Base-by-base conservation (phyloP, 73 alveolate genomes). In the Halteria grandinella region DNA sequence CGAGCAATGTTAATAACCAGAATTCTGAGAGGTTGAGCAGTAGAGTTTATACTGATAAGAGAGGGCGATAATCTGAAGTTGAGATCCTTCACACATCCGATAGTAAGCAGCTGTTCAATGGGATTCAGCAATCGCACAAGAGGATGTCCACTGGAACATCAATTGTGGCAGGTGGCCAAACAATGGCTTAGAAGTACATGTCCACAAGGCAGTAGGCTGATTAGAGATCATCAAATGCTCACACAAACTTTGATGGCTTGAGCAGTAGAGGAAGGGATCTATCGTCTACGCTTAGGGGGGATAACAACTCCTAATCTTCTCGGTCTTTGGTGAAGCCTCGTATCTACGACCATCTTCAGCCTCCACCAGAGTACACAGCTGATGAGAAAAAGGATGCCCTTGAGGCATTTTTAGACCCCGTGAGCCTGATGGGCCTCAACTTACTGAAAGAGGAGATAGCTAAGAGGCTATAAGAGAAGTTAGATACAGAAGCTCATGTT, bases 311-410 rank as follows among this genome's bases (percentile, higher is more conserved):
- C 50, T 39, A 39, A 39, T 11, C 15, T 39, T 39, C 8, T 20
- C 36, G 36, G 15, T 54, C 51, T 27, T n/a, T 5, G 3, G 51
- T 28, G 3, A 11, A 33, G 28, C 20, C 74, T 31, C 31, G 36
- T 17, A 23, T 57, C 11, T 57, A 57, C 36, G 58, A 57, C 12
- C 74, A 57, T 57, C 25, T 57, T 12, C 6, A 57, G 28, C 14
- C 21, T 4, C 74, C 74, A 6, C 15, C 12, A 28, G 74, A 57
- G n/a, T 10, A 33, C 3, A 33, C 74, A 10, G 55, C 74, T 27
- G 74, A 33, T 18, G 74, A 57, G 28, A 57, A 57, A 33, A 3
- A 54, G 36, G 74, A 57, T 57, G 25, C n/a, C 36, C 10, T 57
- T 14, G 74, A 57, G 36, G 6, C 31, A 3, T 57, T 57, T 57